Conservation (phyloP, 2,329 filamentous ascomycete species). For the Ceratocystis lukuohia region DNA sequence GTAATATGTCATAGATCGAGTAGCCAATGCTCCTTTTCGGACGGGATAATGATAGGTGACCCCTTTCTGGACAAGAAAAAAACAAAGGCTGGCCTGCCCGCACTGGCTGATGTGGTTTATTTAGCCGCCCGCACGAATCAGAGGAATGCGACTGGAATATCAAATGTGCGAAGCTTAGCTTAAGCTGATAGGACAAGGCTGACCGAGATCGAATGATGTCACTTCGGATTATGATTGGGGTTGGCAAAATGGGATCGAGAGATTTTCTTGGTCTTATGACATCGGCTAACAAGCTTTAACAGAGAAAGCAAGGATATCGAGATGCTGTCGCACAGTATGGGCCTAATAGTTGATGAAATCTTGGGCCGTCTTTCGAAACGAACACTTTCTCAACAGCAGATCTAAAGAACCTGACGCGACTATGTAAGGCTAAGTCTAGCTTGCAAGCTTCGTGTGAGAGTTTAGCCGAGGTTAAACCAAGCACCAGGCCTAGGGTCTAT, state of each 20-base stretch:
- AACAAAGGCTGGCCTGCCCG: too few relatives aligned
- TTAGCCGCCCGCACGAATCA: neutral
- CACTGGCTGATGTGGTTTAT: neutral
- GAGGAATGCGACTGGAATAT: neutral
- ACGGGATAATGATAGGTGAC: too few relatives aligned
- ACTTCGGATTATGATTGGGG: neutral
- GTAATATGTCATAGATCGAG: neutral
- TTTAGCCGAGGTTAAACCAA: neutral
- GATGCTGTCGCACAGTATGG: neutral
- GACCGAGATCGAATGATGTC: constrained; percentile 5
- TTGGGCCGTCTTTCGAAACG: neutral
- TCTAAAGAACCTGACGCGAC: neutral
- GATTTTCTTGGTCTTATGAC: neutral
- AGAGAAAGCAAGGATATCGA: neutral
- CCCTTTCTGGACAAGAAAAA: too few relatives aligned
- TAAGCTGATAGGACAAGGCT: neutral
- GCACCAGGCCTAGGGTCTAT: neutral
- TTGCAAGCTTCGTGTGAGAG: neutral
- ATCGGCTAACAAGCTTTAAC: neutral
- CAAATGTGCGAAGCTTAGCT: constrained; percentile 1
- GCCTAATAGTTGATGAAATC: neutral
- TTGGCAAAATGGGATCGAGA: neutral
- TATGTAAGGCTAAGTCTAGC: neutral
- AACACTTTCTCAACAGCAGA: neutral
- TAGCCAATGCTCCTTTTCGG: neutral